Conservation (phyloP, 2,329 filamentous ascomycete species). For the Penicillium frequentans region DNA sequence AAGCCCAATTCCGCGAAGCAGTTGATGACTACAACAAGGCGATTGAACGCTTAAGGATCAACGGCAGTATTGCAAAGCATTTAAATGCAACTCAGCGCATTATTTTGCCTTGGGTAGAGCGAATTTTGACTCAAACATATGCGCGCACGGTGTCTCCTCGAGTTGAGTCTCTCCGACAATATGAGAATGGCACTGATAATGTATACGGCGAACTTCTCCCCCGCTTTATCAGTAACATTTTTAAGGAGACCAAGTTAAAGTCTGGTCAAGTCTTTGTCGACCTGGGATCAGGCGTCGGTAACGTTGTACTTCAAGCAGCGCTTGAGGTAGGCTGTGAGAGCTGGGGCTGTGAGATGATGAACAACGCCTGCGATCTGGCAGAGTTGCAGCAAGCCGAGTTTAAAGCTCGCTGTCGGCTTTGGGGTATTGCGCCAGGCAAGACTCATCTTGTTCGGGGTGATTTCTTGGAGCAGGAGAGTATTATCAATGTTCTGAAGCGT, state of each 20-base stretch:
- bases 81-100: constrained; percentile 69
- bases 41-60: constrained; percentile 63
- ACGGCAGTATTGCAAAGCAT: constrained; percentile 71
- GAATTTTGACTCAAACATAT: constrained; percentile 85
- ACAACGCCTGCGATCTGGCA: constrained; percentile 80
- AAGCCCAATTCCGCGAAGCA: constrained; percentile 70
- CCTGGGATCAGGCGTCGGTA: constrained; percentile 91
- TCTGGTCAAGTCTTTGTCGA: constrained; percentile 89
- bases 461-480: constrained; percentile 71
- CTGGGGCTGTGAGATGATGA: constrained; percentile 97
- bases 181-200: constrained; percentile 87
- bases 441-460: constrained; percentile 81
- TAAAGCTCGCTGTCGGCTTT: constrained; percentile 77
- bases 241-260: constrained; percentile 74
- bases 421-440: constrained; percentile 78
- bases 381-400: constrained; percentile 82
- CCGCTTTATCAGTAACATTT: constrained; percentile 78
- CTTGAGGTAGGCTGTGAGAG: constrained; percentile 91
- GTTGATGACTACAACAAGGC: constrained; percentile 75
- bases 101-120: constrained; percentile 70
- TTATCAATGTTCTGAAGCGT: constrained; percentile 71
- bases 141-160: constrained; percentile 87
- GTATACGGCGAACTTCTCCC: constrained; percentile 92
- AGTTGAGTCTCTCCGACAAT: constrained; percentile 78
- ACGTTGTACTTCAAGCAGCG: constrained; percentile 90